Percentiles rank a stretch among this genome's conserved stretches.
Conservation (phyloP, 306 rosid species). For the Quercus agrifolia region DNA sequence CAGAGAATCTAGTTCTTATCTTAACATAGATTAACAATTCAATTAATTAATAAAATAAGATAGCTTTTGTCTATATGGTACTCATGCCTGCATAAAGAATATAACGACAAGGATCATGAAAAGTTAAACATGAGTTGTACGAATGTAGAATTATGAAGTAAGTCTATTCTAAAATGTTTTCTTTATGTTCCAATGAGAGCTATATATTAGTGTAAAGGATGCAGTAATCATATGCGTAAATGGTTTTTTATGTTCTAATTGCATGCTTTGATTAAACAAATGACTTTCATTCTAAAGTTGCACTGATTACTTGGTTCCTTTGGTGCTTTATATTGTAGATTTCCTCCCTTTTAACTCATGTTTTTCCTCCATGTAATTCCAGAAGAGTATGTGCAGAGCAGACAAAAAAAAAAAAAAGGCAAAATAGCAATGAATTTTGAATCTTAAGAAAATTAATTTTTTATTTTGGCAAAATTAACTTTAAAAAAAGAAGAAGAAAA, state of each 20-base stretch:
- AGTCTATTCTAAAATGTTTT: neutral
- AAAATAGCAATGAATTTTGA: neutral
- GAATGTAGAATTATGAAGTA: neutral
- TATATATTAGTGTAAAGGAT: constrained; percentile 25
- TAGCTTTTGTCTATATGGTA: neutral
- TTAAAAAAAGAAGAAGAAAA: too few relatives aligned
- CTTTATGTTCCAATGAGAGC: neutral
- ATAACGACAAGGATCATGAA: constrained; percentile 28
- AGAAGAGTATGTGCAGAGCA: neutral
- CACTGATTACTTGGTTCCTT: constrained; percentile 16
- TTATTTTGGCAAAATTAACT: too few relatives aligned
- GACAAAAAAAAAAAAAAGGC: neutral
- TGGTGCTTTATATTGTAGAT: constrained; percentile 20
- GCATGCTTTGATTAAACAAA: constrained; percentile 10
- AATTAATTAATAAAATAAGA: constrained; percentile 13
- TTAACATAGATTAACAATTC: constrained; percentile 12
- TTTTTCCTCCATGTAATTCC: constrained; percentile 15
- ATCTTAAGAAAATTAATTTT: neutral
- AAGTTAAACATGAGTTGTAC: constrained; percentile 7
- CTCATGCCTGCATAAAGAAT: constrained; percentile 25
- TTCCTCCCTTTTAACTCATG: neutral
- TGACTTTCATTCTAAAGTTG: constrained; percentile 17
- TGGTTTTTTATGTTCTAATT: constrained; percentile 17
- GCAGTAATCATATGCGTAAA: constrained; percentile 28
- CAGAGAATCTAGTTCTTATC: constrained; percentile 44